Percentiles rank a stretch among this genome's conserved stretches.
Conservation (phyloP, 2,329 filamentous ascomycete species). For the Didymosphaeria variabile region DNA sequence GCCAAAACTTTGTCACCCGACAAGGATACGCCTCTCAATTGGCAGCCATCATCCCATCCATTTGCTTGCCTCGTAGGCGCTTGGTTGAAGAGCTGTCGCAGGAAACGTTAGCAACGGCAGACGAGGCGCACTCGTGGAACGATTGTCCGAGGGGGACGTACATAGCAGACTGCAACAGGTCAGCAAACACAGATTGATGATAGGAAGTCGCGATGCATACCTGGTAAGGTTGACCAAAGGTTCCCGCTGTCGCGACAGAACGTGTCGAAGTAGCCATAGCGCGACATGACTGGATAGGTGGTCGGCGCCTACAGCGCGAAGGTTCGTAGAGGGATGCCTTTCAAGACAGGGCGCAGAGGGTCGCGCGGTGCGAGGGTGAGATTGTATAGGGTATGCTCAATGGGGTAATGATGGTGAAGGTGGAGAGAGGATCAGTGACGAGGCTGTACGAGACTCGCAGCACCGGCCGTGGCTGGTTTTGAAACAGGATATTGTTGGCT, state of each 20-base stretch:
- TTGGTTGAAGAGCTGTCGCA: constrained; percentile 69
- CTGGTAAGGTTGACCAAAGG: constrained; percentile 50
- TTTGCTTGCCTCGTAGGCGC: constrained; percentile 66
- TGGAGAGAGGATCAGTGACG: constrained; percentile 26
- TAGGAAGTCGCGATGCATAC: constrained; percentile 38
- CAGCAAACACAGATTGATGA: constrained; percentile 24
- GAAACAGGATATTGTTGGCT: constrained; percentile 24
- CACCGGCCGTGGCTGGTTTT: constrained; percentile 17
- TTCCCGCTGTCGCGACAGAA: constrained; percentile 62
- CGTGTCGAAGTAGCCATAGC: constrained; percentile 52
- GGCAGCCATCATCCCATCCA: constrained; percentile 72
- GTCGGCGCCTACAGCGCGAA: constrained; percentile 30
- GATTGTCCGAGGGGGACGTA: constrained; percentile 41
- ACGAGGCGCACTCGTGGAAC: constrained; percentile 19
- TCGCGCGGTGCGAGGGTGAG: constrained; percentile 16
- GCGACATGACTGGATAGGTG: constrained; percentile 38
- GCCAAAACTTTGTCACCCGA: constrained; percentile 71
- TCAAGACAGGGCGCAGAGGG: background rate
- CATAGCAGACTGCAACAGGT: constrained; percentile 57
- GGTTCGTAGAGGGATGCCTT: constrained; percentile 25
- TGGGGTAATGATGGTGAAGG: constrained; percentile 27
- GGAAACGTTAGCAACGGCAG: constrained; percentile 38
- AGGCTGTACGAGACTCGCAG: constrained; percentile 22
- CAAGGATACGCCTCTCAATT: constrained; percentile 77
- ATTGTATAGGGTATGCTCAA: constrained; percentile 18